Percentiles rank a stretch among this genome's conserved stretches.
Conservation (phyloP, 495 filamentous ascomycete genomes). For the Penicillium psychrofluorescens region DNA sequence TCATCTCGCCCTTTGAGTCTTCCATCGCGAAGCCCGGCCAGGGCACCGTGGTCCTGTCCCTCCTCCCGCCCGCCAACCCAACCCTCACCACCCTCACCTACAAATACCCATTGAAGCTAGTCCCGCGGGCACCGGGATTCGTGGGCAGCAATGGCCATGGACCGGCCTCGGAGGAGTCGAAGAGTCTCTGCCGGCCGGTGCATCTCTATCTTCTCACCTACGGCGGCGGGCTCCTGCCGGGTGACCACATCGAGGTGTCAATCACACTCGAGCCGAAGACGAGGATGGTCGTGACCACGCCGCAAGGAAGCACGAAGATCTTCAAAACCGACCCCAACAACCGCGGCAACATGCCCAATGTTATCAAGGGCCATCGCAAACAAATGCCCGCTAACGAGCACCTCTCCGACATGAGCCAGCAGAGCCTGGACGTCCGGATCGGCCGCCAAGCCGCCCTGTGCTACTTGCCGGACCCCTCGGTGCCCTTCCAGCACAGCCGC, state of each 20-base stretch:
- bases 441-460: constrained; percentile 61
- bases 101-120: constrained; percentile 91
- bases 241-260: constrained; percentile 69
- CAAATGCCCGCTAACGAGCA: constrained; percentile 16
- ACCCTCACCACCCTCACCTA: constrained; percentile 71
- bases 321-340: constrained; percentile 61
- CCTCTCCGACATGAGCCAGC: constrained; percentile 51
- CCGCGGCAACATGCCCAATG: constrained; percentile 14
- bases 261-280: constrained; percentile 57
- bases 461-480: constrained; percentile 89
- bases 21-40: constrained; percentile 67
- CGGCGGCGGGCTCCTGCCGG: constrained; percentile 84
- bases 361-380: constrained; percentile 23
- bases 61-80: constrained; percentile 64
- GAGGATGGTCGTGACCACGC: constrained; percentile 73
- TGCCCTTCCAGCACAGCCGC: constrained; percentile 72
- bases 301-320: constrained; percentile 90
- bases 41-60: constrained; percentile 65
- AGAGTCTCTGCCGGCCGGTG: constrained; percentile 30
- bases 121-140: constrained; percentile 53
- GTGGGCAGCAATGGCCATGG: constrained; percentile 11
- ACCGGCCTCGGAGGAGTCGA: too few relatives aligned
- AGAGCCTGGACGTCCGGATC: constrained; percentile 59
- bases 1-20: constrained; percentile 57
- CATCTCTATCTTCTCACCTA: constrained; percentile 88